phyloP scores from a whole-genome alignment of 1,284 basidiomycete species.

The Cutaneotrichosporon arboriforme region DNA sequence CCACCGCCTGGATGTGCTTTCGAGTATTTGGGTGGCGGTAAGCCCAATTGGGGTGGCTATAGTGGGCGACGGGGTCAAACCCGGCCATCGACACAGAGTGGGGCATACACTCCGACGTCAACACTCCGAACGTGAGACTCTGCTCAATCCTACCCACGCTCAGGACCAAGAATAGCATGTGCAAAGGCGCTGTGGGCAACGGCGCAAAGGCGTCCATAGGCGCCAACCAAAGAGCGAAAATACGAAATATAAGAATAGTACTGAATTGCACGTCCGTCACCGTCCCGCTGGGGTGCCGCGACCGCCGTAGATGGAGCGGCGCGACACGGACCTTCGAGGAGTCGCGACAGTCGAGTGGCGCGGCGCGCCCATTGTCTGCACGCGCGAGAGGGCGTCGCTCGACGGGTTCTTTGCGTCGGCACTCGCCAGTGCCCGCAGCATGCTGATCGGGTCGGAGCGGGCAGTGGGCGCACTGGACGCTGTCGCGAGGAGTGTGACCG shows the following conservation, averaged over 20 bases:
- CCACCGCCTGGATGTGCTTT: no score
- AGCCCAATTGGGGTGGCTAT: not conserved
- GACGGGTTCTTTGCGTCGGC: conserved; percentile 27
- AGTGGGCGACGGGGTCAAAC: not conserved
- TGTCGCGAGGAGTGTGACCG: conserved; percentile 23
- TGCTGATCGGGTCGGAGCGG: conserved; percentile 34
- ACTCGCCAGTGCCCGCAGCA: conserved; percentile 40
- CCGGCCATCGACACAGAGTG: not conserved
- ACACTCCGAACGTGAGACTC: no score
- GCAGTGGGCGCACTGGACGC: conserved; percentile 7
- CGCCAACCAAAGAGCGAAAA: conserved; percentile 3
- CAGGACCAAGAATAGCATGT: no score
- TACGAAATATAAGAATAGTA: not conserved
- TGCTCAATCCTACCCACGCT: no score
- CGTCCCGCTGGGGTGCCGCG: conserved; percentile 6
- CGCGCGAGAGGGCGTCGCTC: not conserved
- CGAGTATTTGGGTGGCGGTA: not conserved
- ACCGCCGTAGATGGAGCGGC: conserved; percentile 8
- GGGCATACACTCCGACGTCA: no score
- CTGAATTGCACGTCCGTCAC: not conserved
- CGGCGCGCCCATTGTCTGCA: conserved; percentile 1
- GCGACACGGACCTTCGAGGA: conserved; percentile 6
- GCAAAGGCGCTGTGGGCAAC: no score
- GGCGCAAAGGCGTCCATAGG: not conserved
- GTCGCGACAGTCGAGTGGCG: not conserved